A percentile compares a stretch with the other conserved stretches of the same genome.
Evolutionary conservation across 1,284 basidiomycete genomes (phyloP).

Genomic region (Ganoderma multipileum): DNA sequence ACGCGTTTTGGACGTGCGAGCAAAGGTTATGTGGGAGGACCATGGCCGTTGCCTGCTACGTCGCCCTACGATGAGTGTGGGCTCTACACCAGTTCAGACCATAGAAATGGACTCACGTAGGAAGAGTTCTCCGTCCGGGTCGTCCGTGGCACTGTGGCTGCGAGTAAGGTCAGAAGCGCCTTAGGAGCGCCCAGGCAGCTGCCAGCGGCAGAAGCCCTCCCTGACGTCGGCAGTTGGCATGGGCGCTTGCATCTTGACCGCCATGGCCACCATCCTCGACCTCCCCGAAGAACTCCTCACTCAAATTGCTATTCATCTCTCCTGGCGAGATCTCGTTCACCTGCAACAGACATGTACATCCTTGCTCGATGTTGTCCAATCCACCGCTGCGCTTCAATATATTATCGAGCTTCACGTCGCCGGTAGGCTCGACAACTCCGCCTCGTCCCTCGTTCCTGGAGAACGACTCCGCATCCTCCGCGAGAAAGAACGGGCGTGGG

Average conservation of each 20-base stretch:
- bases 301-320: constrained; percentile 40
- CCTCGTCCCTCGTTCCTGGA: constrained; percentile 31
- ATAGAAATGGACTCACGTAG: background rate
- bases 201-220: background rate
- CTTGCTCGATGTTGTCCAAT: constrained; percentile 36
- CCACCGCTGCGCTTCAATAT: constrained; percentile 45
- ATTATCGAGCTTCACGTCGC: constrained; percentile 39
- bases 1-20: constrained; percentile 87
- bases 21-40: constrained; percentile 81
- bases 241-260: constrained; percentile 1
- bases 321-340: constrained; percentile 27
- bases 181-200: background rate
- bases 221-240: background rate
- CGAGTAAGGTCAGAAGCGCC: constrained; percentile 5
- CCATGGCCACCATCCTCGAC: constrained; percentile 31
- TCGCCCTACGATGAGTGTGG: background rate
- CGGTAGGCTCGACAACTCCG: constrained; percentile 40
- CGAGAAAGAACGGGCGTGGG: constrained; percentile 24
- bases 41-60: background rate
- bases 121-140: background rate
- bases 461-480: constrained; percentile 41
- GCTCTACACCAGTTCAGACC: background rate
- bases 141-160: background rate
- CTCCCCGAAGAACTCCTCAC: constrained; percentile 47
- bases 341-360: constrained; percentile 30